Evolutionary conservation across 805 yeast genomes (phyloP).

Genomic region (Starmerella bacillaris): DNA sequence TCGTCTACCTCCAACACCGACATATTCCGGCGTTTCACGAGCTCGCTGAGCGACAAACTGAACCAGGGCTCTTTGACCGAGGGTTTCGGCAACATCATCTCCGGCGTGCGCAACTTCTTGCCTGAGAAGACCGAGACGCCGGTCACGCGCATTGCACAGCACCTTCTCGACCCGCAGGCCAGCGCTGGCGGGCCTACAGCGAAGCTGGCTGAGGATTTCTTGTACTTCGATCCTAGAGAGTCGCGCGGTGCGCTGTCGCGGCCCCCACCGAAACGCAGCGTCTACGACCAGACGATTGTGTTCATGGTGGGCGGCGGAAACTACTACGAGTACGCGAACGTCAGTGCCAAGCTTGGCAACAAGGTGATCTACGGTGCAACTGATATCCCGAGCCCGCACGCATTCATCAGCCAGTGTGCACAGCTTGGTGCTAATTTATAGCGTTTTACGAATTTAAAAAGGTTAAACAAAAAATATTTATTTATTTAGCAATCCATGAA

Average conservation of each 20-base stretch:
- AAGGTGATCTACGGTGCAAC: conserved; percentile 77
- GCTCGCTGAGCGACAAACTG: conserved; percentile 54
- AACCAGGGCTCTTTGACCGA: conserved; percentile 74
- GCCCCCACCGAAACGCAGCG: conserved; percentile 61
- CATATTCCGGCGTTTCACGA: conserved; percentile 38
- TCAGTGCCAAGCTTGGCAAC: conserved; percentile 62
- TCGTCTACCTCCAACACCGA: conserved; percentile 19
- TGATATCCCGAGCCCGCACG: conserved; percentile 24
- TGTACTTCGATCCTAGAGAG: conserved; percentile 72
- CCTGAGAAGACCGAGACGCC: conserved; percentile 84
- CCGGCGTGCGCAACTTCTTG: conserved; percentile 68
- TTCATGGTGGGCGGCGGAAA: conserved; percentile 96
- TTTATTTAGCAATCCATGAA: too few relatives aligned
- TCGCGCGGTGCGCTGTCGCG: conserved; percentile 78
- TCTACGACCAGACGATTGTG: conserved; percentile 65
- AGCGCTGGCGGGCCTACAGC: conserved; percentile 13
- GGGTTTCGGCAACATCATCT: conserved; percentile 75
- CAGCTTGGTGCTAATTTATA: conserved; percentile 18
- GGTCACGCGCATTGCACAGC: conserved; percentile 75
- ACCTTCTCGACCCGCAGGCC: conserved; percentile 62
- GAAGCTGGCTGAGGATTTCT: conserved; percentile 45
- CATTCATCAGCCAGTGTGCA: conserved; percentile 21
- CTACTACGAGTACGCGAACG: conserved; percentile 79
- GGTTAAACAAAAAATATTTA: too few relatives aligned
- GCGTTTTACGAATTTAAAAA: too few relatives aligned